These are phyloP conservation scores for Trichoderma aggressivum DNA, from an alignment of 2,329 filamentous ascomycete species.

Conservation along the genomic window DNA sequence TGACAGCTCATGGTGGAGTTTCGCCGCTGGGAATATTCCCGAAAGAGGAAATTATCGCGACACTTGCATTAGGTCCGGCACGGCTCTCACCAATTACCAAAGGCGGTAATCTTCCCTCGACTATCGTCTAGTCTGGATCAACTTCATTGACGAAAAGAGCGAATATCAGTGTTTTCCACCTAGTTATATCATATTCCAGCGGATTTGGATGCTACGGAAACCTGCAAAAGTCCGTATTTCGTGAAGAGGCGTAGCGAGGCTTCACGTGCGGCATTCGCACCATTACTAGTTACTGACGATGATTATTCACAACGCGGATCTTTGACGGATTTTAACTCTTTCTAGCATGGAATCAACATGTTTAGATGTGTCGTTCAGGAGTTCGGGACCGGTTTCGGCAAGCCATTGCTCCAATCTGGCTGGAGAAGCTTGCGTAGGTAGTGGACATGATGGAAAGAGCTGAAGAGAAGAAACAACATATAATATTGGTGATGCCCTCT, in stretches of 20 bases:
- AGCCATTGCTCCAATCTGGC: not conserved
- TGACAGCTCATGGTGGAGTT: not conserved
- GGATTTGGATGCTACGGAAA: not conserved
- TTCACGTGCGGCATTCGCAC: not conserved
- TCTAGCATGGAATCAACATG: not conserved
- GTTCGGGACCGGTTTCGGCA: not conserved
- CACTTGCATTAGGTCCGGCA: not conserved
- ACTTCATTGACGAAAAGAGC: not conserved
- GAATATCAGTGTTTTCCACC: not conserved
- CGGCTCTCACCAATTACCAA: not conserved
- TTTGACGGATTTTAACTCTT: not conserved
- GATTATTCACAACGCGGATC: not conserved
- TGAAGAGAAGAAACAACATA: not conserved
- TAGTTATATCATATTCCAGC: not conserved
- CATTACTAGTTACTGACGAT: not conserved
- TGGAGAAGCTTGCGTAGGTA: not conserved
- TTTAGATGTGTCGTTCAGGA: not conserved
- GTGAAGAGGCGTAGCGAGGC: not conserved
- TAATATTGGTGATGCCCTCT: not conserved
- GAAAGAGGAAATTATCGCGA: conserved; percentile 9
- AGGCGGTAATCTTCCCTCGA: not conserved
- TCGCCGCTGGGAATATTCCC: not conserved
- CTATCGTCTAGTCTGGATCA: not conserved
- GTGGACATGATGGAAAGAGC: not conserved
- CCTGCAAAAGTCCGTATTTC: not conserved